phyloP scores from a whole-genome alignment of 768 basidiomycete species.

The Amanita molliuscula region DNA sequence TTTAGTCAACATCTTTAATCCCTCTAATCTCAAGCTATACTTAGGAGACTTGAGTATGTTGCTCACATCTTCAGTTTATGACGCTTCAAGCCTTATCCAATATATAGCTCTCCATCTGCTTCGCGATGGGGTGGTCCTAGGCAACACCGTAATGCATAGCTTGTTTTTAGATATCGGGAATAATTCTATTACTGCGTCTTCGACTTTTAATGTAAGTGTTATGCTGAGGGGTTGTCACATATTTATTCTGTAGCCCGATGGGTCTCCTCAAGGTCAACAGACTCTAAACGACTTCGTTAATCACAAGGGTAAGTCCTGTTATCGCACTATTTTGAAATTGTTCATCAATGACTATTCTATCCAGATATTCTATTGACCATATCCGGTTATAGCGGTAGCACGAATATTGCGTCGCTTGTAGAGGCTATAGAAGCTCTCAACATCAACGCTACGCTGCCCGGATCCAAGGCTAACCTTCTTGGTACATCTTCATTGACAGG shows the following conservation, averaged over 20 bases:
- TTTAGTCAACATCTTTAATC: slow-evolving; percentile 54
- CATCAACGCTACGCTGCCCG: slow-evolving; percentile 48
- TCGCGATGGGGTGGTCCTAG: slow-evolving; percentile 40
- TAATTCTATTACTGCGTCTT: slow-evolving; percentile 41
- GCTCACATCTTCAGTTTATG: background rate
- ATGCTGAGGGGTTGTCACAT: background rate
- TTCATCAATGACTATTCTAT: background rate
- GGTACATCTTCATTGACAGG: slow-evolving; percentile 45
- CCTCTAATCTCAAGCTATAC: slow-evolving; percentile 51
- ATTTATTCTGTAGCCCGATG: slow-evolving; percentile 37
- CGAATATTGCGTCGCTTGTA: slow-evolving; percentile 43
- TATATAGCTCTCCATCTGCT: slow-evolving; percentile 43
- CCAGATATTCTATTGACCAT: slow-evolving; percentile 49
- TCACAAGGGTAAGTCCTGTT: slow-evolving; percentile 31
- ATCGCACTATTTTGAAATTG: background rate
- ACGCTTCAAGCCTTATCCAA: background rate
- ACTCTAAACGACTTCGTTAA: slow-evolving; percentile 63
- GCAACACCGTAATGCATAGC: slow-evolving; percentile 53
- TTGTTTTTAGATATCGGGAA: slow-evolving; percentile 49
- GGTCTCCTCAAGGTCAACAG: slow-evolving; percentile 44
- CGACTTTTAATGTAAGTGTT: slow-evolving; percentile 38
- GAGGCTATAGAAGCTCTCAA: slow-evolving; percentile 53
- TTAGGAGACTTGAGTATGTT: slow-evolving; percentile 54
- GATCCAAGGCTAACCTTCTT: slow-evolving; percentile 45
- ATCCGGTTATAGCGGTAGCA: slow-evolving; percentile 49